These are phyloP conservation scores for Nemania serpens DNA, from an alignment of 2,329 filamentous ascomycete species.

Conservation along the genomic window DNA sequence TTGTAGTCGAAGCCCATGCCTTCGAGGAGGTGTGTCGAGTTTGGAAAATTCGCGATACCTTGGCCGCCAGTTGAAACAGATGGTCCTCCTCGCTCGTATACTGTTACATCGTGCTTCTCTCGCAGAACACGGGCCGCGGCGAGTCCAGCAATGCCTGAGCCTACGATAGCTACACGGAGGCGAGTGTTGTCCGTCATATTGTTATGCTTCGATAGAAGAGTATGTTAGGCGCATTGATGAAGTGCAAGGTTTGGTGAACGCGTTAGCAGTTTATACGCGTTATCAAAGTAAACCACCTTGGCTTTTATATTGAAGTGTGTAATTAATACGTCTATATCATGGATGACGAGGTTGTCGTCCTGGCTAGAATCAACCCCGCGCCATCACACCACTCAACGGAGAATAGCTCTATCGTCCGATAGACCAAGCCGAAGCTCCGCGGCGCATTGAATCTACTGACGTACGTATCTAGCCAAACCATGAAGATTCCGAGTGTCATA, in stretches of 20 bases:
- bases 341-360: neutral
- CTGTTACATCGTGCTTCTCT: slow-evolving; percentile 32
- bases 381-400: too few species aligned
- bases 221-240: neutral
- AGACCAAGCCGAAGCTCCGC: neutral
- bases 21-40: slow-evolving; percentile 32
- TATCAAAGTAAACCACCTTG: neutral
- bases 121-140: slow-evolving; percentile 33
- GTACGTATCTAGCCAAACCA: neutral
- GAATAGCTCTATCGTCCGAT: neutral
- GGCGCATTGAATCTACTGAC: neutral
- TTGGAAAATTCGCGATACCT: slow-evolving; percentile 32
- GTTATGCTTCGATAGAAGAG: neutral
- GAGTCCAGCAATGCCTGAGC: slow-evolving; percentile 34
- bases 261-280: neutral
- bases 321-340: neutral
- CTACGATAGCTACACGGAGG: slow-evolving; percentile 33
- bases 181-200: slow-evolving; percentile 8
- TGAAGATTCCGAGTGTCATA: neutral
- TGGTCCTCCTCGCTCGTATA: slow-evolving; percentile 34
- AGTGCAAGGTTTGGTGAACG: neutral
- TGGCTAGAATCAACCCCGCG: neutral
- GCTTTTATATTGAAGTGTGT: neutral
- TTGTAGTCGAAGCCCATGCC: slow-evolving; percentile 30
- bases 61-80: slow-evolving; percentile 31